A percentile compares a stretch with the other conserved stretches of the same genome.
phyloP scores from a whole-genome alignment of 768 basidiomycete species.

The Daedaleopsis sinensis region DNA sequence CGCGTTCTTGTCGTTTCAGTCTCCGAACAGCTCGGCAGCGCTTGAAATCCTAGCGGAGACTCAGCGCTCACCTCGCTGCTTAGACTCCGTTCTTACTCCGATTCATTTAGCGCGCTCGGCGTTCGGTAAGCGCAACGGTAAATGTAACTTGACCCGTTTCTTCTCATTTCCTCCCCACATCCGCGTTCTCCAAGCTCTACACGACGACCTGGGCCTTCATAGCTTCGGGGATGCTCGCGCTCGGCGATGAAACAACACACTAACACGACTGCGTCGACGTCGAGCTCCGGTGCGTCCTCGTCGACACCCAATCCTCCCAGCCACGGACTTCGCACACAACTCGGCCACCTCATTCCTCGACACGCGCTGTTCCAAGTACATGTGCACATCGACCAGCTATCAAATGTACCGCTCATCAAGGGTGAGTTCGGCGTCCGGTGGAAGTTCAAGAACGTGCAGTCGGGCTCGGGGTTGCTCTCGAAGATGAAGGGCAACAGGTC shows the following conservation, averaged over 20 bases:
- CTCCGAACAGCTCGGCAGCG: background rate
- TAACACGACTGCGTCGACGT: conserved; percentile 13
- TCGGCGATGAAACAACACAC: conserved; percentile 11
- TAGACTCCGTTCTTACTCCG: no score
- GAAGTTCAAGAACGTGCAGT: conserved; percentile 65
- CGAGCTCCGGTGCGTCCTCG: conserved; percentile 20
- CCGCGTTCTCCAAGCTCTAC: conserved; percentile 8
- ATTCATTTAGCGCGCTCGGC: no score
- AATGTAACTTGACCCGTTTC: background rate
- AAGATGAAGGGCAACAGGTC: conserved; percentile 39
- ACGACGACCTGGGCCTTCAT: background rate
- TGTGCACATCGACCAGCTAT: conserved; percentile 65
- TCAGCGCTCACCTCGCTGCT: no score
- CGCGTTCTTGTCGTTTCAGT: background rate
- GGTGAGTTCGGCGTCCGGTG: conserved; percentile 74
- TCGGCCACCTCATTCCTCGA: conserved; percentile 61
- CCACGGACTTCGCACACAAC: conserved; percentile 53
- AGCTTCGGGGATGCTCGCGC: conserved; percentile 16
- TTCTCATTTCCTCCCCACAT: conserved; percentile 3
- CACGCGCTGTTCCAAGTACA: conserved; percentile 69
- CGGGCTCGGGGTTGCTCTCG: conserved; percentile 45
- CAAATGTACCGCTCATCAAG: conserved; percentile 69
- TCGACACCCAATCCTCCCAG: conserved; percentile 4
- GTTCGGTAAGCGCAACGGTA: no score
- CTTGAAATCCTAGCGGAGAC: no score